Evolutionary conservation across 768 basidiomycete species (phyloP), one percentile per base, ranked within the genome.

Genomic region (Cyclocybe cylindracea): DNA sequence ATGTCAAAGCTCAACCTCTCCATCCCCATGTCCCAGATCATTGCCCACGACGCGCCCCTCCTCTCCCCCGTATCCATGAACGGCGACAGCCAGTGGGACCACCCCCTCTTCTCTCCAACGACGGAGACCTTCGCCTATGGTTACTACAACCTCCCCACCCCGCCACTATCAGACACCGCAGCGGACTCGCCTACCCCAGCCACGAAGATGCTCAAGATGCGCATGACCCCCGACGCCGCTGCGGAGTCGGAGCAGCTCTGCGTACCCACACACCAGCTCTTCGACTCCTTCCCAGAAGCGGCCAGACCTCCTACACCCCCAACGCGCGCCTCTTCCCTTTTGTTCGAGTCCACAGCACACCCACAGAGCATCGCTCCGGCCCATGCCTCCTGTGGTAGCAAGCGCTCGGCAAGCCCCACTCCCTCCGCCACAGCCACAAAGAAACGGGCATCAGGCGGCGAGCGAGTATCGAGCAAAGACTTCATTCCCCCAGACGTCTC

Each of bases 401-500:
- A 82, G 59, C 77, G 82, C 66, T 70, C 75, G 9, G 75, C 80
- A 4, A 75, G 72, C 46, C 75, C 78, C 7, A 64, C 74, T 32
- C 62, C 75, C 39, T 57, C 60, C 31, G 59, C 63, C 8, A 61
- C 73, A 13, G 76, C 63, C 8, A 61, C 73, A 13, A 76, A 75
- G 67, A 79, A 78, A 57, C 73, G 78, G 51, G 70, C 78, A 18
- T 62, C 71, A n/a, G n/a, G n/a, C 32, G 77, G 71, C 45, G 80
- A 82, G 62, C 78, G 79, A 51, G 72, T 82, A 55, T 75, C 70
- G 53, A 87, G 82, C 67, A 91, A 88, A 71, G 91, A 93, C 67
- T 94, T 94, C 62, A 67, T 94, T 14, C 91, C 91, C 9, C 92
- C 92, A 44, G 91, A 94, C 66, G 91, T 94, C 53, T 82, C 84